Base-by-base conservation (phyloP, 2,329 filamentous ascomycete genomes). In the Nectriaceae sp. region DNA sequence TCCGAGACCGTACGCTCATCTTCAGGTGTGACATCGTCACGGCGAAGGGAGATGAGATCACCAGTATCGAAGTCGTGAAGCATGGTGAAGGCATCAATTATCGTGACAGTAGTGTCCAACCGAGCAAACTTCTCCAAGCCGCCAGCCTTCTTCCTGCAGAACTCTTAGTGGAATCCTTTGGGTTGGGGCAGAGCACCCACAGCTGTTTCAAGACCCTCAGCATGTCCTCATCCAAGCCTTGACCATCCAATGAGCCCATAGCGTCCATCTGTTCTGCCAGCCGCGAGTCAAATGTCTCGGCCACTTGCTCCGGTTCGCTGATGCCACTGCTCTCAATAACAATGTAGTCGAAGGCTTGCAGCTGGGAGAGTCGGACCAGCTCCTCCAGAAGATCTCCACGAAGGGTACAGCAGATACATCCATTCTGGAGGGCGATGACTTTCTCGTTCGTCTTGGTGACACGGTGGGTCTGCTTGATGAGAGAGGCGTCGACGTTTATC, bases 341-440 rank as follows among this genome's bases (percentile, higher is more conserved):
- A 21, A 89, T 80, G 63, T 90, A 89, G 63, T 90, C 84, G 31
- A 89, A 85, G 42, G 78, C 72, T 16, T 82, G 76, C 1, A 82
- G 74, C 60, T 84, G 79, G 0, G 85, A 64, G 2, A 90, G 72
- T 1, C 77, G 77, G 1, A 85, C 85, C 0, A 90, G 76, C 62
- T 90, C 87, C 50, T 87, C 81, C 0, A 90, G 75, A 2, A 90
- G 68, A 47, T 90, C 87, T 1, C 86, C 85, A 3, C 87, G 82
- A 0, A 90, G 73, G 0, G 86, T 90, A 58, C 87, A 90, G 72
- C 87, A 90, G 59, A 90, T 90, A 55, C 87, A 90, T 10, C 87
- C 85, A 52, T 88, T 89, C 59, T 88, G 84, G 46, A 89, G 75
- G 10, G 84, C 79, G 15, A 88, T 81, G 24, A 88, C 74, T 53